Base-by-base conservation (phyloP, 345 rosid species). In the Populus nigra region DNA sequence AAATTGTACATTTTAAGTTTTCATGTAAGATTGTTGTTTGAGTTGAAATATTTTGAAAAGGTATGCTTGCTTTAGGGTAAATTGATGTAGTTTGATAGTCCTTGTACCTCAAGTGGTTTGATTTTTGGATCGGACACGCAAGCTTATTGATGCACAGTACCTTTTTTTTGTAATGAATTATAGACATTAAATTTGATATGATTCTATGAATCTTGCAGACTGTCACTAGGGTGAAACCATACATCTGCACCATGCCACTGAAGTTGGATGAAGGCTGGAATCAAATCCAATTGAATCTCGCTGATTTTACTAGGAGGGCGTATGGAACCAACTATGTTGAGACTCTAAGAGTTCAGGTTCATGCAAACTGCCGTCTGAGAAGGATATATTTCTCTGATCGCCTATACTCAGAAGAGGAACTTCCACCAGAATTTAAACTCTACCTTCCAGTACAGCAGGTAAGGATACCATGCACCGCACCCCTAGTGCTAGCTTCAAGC, bases 231-330 rank as follows among this genome's bases (percentile, higher is more conserved):
- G 98, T 93, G 70, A 93, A 96, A 84, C 98, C 99, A 38, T 96
- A 90, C 85, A 92, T 93, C 22, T 93, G 98, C 85, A 93, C 98
- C 57, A 91, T 92, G 98, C 97, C 99, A 31, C 73, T 96, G 83
- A 92, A 88, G 90, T 78, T 96, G 97, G 98, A 96, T 45, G 98
- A 93, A 11, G 99, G 96, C 22, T 96, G 99, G 96, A 93, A 96
- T 82, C 99, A 93, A 80, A 92, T 96, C 81, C 96, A 93, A 85
- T 86, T 96, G 74, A 96, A 96, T 83, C 88, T 96, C 77, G 88
- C 94, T 65, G 98, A 92, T 88, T 90, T 93, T 81, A 93, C 99
- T 5, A 85, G 91, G 81, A 92, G 96, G 81, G 98, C 99, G 62
- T 93, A 96, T 50, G 99, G 99, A 78, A 93, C 97, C 80, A 96